Evolutionary conservation across 1,139 yeast species (phyloP).

Genomic region (Yamadazyma trypodendri): DNA sequence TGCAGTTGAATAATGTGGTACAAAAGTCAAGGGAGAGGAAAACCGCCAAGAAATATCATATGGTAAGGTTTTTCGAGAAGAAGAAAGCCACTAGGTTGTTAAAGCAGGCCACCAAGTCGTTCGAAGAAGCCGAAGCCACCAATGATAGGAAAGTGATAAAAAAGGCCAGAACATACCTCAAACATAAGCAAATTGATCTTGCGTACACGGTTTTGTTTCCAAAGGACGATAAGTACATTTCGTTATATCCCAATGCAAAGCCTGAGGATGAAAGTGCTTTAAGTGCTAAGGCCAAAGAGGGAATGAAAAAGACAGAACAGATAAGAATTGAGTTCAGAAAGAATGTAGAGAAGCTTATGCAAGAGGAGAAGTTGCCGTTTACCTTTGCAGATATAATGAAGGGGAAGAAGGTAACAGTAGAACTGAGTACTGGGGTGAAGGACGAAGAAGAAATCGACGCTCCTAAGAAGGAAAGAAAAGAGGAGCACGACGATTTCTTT

Average conservation of each 20-base stretch:
- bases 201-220: slow-evolving; percentile 82
- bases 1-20: slow-evolving; percentile 61
- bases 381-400: slow-evolving; percentile 54
- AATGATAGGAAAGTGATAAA: slow-evolving; percentile 53
- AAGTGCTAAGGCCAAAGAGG: slow-evolving; percentile 44
- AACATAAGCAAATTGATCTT: slow-evolving; percentile 66
- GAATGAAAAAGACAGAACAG: slow-evolving; percentile 47
- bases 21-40: slow-evolving; percentile 51
- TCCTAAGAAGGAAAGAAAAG: slow-evolving; percentile 25
- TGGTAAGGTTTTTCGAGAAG: slow-evolving; percentile 89
- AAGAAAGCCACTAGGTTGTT: slow-evolving; percentile 82
- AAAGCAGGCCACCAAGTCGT: slow-evolving; percentile 57
- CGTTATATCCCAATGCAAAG: slow-evolving; percentile 60
- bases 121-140: slow-evolving; percentile 37
- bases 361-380: slow-evolving; percentile 54
- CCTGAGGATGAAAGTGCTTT: slow-evolving; percentile 26
- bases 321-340: slow-evolving; percentile 51
- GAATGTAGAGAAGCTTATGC: slow-evolving; percentile 48
- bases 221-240: slow-evolving; percentile 72
- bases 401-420: slow-evolving; percentile 39
- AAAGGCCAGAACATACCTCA: slow-evolving; percentile 50
- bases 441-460: slow-evolving; percentile 40
- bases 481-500: slow-evolving; percentile 43
- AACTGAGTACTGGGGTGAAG: slow-evolving; percentile 14
- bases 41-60: slow-evolving; percentile 79